Evolutionary conservation across 768 basidiomycete species (phyloP).

Genomic region (Porpolomopsis calyptriformis): DNA sequence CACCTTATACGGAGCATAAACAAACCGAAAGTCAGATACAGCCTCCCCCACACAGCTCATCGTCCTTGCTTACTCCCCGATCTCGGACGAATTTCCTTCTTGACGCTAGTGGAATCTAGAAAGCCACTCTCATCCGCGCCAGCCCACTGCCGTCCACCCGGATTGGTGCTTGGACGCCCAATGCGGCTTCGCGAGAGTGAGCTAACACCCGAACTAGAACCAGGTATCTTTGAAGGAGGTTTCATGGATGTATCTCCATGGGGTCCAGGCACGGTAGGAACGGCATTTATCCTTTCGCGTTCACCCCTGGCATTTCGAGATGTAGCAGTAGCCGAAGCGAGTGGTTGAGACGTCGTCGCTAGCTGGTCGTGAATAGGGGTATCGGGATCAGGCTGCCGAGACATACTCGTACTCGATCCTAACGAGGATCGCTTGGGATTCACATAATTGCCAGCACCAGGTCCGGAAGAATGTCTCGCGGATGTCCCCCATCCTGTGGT

Average conservation of each 20-base stretch:
- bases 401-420: slow-evolving; percentile 32
- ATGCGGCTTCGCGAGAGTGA: slow-evolving; percentile 39
- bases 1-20: too few relatives aligned
- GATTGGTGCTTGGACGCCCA: slow-evolving; percentile 35
- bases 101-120: slow-evolving; percentile 2
- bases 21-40: too few relatives aligned
- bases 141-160: slow-evolving; percentile 19
- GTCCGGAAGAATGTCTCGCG: slow-evolving; percentile 52
- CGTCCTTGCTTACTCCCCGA: too few relatives aligned
- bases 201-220: slow-evolving; percentile 20
- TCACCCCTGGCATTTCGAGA: slow-evolving; percentile 19
- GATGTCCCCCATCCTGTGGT: slow-evolving; percentile 31
- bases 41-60: too few relatives aligned
- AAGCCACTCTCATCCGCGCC: slow-evolving; percentile 7
- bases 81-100: slow-evolving; percentile 8
- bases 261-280: slow-evolving; percentile 32
- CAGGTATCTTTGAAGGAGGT: slow-evolving; percentile 29
- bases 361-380: slow-evolving; percentile 22
- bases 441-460: slow-evolving; percentile 29
- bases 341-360: slow-evolving; percentile 24
- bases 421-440: slow-evolving; percentile 54
- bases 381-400: slow-evolving; percentile 18
- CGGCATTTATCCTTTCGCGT: slow-evolving; percentile 25
- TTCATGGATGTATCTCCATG: slow-evolving; percentile 41
- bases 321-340: slow-evolving; percentile 20